A percentile compares a stretch with the other conserved stretches of the same genome.
Conservation (phyloP, 2,329 filamentous ascomycete genomes). For the Cytospora schulzeri region DNA sequence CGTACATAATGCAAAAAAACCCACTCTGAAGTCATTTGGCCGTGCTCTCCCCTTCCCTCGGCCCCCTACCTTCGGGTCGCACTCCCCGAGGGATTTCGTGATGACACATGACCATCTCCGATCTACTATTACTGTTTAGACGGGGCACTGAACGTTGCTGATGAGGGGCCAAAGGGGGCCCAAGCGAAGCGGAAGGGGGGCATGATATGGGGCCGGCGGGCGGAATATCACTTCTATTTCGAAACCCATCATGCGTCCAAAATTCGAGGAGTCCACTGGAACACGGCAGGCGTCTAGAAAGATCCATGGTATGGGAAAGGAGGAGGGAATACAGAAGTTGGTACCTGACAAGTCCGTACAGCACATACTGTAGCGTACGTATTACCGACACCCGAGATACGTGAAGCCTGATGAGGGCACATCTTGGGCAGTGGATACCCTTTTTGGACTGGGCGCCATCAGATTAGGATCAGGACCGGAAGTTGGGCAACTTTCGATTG, state of each 20-base stretch:
- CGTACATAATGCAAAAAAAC: too few species aligned
- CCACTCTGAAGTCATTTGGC: background rate
- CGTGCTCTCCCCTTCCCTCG: too few species aligned
- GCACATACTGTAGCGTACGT: background rate
- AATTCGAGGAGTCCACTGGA: background rate
- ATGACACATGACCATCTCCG: background rate
- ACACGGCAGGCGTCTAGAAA: background rate
- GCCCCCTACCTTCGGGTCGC: background rate
- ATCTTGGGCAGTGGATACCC: background rate
- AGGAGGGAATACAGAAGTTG: background rate
- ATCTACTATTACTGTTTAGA: background rate
- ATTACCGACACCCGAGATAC: background rate
- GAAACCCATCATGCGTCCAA: background rate
- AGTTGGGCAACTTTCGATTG: background rate
- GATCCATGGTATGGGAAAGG: background rate
- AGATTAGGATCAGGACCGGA: background rate
- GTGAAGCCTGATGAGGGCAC: background rate
- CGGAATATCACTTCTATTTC: background rate
- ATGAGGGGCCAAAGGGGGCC: conserved; percentile 10
- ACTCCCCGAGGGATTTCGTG: background rate
- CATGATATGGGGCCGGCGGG: background rate
- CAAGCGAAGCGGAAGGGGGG: conserved; percentile 6
- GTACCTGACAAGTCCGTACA: background rate
- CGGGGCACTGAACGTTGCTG: background rate
- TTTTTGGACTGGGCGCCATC: background rate